These are phyloP conservation scores for Rhizomucor pusillus DNA, from an alignment of 371 early-diverging fungal genomes.

Conservation along the genomic window DNA sequence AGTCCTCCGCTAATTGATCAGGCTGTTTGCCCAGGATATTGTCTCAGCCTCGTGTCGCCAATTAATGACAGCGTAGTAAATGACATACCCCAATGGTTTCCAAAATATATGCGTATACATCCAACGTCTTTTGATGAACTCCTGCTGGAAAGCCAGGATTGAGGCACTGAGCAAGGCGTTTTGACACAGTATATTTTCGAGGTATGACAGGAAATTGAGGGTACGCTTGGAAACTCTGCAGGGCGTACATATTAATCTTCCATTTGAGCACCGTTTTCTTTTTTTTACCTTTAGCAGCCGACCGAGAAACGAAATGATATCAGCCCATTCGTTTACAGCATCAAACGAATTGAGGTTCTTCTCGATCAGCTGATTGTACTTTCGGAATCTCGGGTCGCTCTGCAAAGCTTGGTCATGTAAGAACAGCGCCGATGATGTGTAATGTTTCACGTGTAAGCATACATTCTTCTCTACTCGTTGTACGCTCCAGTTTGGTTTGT, in stretches of 20 bases:
- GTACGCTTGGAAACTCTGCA: constrained; percentile 77
- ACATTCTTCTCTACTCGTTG: no score
- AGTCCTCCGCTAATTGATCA: constrained; percentile 77
- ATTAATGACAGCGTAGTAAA: not conserved
- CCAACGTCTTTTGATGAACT: constrained; percentile 96
- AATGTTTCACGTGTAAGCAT: no score
- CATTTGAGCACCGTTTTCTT: not conserved
- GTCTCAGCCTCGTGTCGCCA: no score
- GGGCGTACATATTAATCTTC: not conserved
- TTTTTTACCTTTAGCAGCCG: constrained; percentile 72
- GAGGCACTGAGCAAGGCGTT: constrained; percentile 96
- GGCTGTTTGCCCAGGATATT: constrained; percentile 29
- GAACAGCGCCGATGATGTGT: no score
- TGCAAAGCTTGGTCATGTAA: constrained; percentile 12
- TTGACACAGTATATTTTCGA: constrained; percentile 83
- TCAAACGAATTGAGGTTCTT: constrained; percentile 88
- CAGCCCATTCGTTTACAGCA: constrained; percentile 93
- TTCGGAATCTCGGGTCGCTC: constrained; percentile 77
- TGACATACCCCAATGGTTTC: constrained; percentile 73
- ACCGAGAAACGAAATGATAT: constrained; percentile 89
- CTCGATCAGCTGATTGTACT: constrained; percentile 82
- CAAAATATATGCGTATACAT: constrained; percentile 89
- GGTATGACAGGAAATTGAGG: constrained; percentile 80
- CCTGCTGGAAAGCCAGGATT: constrained; percentile 99
- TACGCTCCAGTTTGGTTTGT: no score